Evolutionary conservation across 2,329 filamentous ascomycete species (phyloP).

Genomic region (Metarhizium guizhouense): DNA sequence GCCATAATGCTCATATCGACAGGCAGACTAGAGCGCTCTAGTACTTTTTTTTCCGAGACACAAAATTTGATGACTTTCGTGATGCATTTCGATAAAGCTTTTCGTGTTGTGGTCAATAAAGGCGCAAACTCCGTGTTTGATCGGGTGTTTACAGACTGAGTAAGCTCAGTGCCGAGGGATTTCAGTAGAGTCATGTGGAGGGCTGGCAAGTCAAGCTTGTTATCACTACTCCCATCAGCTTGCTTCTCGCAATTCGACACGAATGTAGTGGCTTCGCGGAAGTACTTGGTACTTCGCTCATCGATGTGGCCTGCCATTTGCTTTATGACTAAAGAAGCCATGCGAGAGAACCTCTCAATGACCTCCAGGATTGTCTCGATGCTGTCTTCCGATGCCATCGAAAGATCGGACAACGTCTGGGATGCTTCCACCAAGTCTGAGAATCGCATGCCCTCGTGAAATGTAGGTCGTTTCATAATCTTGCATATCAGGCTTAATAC

Average conservation of each 20-base stretch:
- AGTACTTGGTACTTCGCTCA: slow-evolving; percentile 32
- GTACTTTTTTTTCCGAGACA: slow-evolving; percentile 21
- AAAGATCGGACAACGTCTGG: slow-evolving; percentile 20
- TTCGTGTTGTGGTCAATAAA: slow-evolving; percentile 16
- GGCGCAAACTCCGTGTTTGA: slow-evolving; percentile 15
- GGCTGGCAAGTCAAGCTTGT: slow-evolving; percentile 13
- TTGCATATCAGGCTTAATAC: slow-evolving; percentile 38
- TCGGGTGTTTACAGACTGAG: slow-evolving; percentile 17
- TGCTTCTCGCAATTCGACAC: slow-evolving; percentile 14
- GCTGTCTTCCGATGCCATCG: slow-evolving; percentile 13
- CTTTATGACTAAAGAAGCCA: slow-evolving; percentile 24
- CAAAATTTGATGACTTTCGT: slow-evolving; percentile 17
- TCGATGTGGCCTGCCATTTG: slow-evolving; percentile 37
- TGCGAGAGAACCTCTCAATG: slow-evolving; percentile 21
- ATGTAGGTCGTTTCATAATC: slow-evolving; percentile 41
- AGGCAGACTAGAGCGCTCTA: slow-evolving; percentile 13
- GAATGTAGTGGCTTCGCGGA: slow-evolving; percentile 20
- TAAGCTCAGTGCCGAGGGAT: slow-evolving; percentile 20
- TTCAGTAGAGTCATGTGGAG: slow-evolving; percentile 28
- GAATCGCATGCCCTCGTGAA: slow-evolving; percentile 38
- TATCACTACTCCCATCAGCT: not conserved
- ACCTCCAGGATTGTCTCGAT: slow-evolving; percentile 22
- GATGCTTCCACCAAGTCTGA: slow-evolving; percentile 25
- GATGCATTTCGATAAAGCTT: slow-evolving; percentile 18
- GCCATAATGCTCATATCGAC: slow-evolving; percentile 21